Evolutionary conservation across 2,329 filamentous ascomycete species (phyloP).

Genomic region (Alternaria dauci): DNA sequence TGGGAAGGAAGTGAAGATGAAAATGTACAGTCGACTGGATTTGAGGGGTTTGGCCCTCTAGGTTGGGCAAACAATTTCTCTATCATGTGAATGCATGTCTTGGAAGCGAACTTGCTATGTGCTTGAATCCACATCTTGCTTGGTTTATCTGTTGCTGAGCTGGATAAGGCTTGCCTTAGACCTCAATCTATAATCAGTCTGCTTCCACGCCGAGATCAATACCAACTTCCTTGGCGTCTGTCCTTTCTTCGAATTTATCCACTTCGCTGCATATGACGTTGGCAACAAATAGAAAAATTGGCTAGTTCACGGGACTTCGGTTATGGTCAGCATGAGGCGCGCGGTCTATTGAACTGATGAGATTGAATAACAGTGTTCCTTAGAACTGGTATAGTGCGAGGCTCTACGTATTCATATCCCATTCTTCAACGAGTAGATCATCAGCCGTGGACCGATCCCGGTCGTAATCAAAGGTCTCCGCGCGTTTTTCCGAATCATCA

Average conservation of each 20-base stretch:
- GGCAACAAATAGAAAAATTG: too few species aligned
- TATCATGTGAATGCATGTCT: constrained; percentile 27
- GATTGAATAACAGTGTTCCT: background rate
- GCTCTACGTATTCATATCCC: background rate
- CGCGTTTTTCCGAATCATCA: background rate
- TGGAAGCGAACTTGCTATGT: background rate
- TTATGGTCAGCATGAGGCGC: background rate
- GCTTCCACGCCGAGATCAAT: background rate
- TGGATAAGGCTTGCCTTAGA: background rate
- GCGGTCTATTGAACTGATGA: background rate
- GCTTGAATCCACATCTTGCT: background rate
- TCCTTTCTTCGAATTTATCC: background rate
- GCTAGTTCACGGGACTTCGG: too few species aligned
- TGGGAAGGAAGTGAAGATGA: constrained; percentile 39
- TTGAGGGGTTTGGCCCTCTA: constrained; percentile 41
- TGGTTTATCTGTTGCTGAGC: background rate
- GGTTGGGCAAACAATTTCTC: constrained; percentile 43
- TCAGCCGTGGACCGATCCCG: background rate
- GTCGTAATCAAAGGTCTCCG: background rate
- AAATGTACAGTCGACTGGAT: constrained; percentile 38
- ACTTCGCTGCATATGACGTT: too few species aligned
- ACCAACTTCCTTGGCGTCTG: background rate
- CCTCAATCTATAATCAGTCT: background rate
- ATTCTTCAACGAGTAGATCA: background rate
- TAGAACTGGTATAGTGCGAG: background rate